These are phyloP conservation scores for Polyporus arcularius DNA, from an alignment of 768 basidiomycete genomes.

Conservation along the genomic window DNA sequence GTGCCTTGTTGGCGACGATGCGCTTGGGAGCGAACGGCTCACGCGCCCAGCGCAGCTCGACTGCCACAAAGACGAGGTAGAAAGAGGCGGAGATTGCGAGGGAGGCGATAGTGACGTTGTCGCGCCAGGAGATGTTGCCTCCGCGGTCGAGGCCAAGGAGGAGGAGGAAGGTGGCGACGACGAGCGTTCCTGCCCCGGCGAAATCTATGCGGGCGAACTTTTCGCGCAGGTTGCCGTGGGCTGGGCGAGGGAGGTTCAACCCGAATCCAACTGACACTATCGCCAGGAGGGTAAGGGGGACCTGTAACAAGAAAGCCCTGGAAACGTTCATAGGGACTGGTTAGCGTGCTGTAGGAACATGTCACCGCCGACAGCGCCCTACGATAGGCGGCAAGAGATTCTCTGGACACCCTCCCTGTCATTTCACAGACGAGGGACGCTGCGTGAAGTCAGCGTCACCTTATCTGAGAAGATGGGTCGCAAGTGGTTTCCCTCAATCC, in stretches of 20 bases:
- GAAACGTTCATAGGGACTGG: background rate
- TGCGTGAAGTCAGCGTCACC: no score
- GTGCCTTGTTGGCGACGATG: slow-evolving; percentile 50
- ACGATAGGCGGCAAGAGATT: no score
- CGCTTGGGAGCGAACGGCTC: slow-evolving; percentile 62
- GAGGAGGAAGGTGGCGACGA: slow-evolving; percentile 56
- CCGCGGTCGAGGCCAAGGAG: slow-evolving; percentile 55
- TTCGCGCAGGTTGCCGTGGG: slow-evolving; percentile 41
- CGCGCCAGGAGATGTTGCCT: slow-evolving; percentile 34
- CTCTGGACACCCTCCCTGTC: no score
- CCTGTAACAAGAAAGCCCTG: slow-evolving; percentile 63
- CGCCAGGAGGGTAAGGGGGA: slow-evolving; percentile 56
- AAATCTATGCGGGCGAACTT: slow-evolving; percentile 68
- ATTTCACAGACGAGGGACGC: no score
- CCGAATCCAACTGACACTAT: slow-evolving; percentile 52
- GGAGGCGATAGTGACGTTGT: slow-evolving; percentile 23
- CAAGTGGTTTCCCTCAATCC: no score
- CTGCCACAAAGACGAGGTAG: slow-evolving; percentile 37
- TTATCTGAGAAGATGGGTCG: no score
- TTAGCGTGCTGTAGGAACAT: background rate
- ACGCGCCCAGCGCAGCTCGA: slow-evolving; percentile 52
- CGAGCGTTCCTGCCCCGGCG: slow-evolving; percentile 54
- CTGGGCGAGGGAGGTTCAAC: slow-evolving; percentile 52
- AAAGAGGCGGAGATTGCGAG: slow-evolving; percentile 19
- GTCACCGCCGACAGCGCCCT: background rate